Base-by-base conservation (phyloP, 805 yeast genomes). In the Candida corydali region DNA sequence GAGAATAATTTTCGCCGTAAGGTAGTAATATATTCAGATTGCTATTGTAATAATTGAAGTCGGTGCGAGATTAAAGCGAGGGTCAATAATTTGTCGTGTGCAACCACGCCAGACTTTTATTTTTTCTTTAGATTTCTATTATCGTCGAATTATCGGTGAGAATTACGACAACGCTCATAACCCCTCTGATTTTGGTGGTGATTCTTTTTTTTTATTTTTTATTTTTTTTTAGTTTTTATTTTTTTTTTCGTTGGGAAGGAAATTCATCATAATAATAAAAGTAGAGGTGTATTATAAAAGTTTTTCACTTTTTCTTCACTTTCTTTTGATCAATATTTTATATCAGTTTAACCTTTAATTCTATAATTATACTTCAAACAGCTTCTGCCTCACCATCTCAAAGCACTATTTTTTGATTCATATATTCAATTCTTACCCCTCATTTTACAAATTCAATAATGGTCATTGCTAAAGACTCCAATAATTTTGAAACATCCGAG, bases 331-430 rank as follows among this genome's bases (percentile, higher is more conserved):
- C 9, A n/a, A n/a, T n/a, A n/a, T n/a, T n/a, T n/a, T n/a, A n/a
- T n/a, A n/a, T n/a, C n/a, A n/a, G n/a, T n/a, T n/a, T n/a, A n/a
- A n/a, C n/a, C n/a, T n/a, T n/a, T n/a, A n/a, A n/a, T n/a, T 20
- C 7, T 20, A 7, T 20, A 20, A 7, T 20, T 20, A 20, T 20
- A 20, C 7, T 20, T 20, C 23, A 20, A 20, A 7, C 23, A 20
- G 9, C 9, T 20, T 20, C n/a, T n/a, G n/a, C n/a, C n/a, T n/a
- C n/a, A n/a, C n/a, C n/a, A n/a, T n/a, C n/a, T n/a, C n/a, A n/a
- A n/a, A n/a, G n/a, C n/a, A n/a, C n/a, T n/a, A 30, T 35, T 34
- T 34, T 30, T 37, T 41, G 28, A 35, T 26, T 26, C 17, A n/a
- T n/a, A n/a, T n/a, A n/a, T n/a, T n/a, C n/a, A 17, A 17, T 20